Percentiles rank a stretch among this genome's conserved stretches.
phyloP scores from a whole-genome alignment of 1,139 yeast species.

The Candida gigantensis region DNA sequence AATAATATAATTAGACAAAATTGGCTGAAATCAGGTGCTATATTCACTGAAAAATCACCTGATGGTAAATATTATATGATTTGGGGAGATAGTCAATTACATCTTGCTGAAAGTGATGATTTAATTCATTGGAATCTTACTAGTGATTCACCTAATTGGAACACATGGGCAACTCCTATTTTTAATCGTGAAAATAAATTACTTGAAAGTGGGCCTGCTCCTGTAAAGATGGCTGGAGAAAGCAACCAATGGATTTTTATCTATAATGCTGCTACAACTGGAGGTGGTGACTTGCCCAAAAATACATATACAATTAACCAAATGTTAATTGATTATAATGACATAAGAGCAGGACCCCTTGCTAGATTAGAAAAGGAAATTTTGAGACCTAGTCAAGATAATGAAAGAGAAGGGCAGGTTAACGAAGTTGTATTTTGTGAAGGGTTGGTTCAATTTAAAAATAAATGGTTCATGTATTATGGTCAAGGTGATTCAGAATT shows the following conservation, averaged over 20 bases:
- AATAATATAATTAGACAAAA: slow-evolving; percentile 27
- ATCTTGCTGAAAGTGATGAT: slow-evolving; percentile 40
- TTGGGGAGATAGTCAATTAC: slow-evolving; percentile 46
- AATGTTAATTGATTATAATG: slow-evolving; percentile 46
- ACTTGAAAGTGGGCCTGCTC: slow-evolving; percentile 49
- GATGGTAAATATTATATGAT: slow-evolving; percentile 47
- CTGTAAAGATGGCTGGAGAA: slow-evolving; percentile 35
- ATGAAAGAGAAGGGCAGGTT: slow-evolving; percentile 45
- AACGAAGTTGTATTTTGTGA: slow-evolving; percentile 48
- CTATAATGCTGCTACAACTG: slow-evolving; percentile 44
- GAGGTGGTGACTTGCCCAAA: slow-evolving; percentile 30
- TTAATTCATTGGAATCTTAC: slow-evolving; percentile 36
- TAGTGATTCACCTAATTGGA: slow-evolving; percentile 21
- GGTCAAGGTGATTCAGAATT: slow-evolving; percentile 49
- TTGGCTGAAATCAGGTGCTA: slow-evolving; percentile 50
- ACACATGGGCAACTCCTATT: slow-evolving; percentile 32
- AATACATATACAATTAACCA: slow-evolving; percentile 42
- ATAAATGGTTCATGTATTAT: slow-evolving; percentile 44
- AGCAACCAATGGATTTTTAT: slow-evolving; percentile 40
- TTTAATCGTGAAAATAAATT: slow-evolving; percentile 38
- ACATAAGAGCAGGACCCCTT: slow-evolving; percentile 36
- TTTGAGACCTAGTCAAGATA: slow-evolving; percentile 36
- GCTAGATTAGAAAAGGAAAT: slow-evolving; percentile 42
- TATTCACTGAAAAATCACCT: slow-evolving; percentile 33
- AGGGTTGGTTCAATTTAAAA: slow-evolving; percentile 46